Conservation (phyloP, 1,284 basidiomycete genomes). For the Austropuccinia psidii region DNA sequence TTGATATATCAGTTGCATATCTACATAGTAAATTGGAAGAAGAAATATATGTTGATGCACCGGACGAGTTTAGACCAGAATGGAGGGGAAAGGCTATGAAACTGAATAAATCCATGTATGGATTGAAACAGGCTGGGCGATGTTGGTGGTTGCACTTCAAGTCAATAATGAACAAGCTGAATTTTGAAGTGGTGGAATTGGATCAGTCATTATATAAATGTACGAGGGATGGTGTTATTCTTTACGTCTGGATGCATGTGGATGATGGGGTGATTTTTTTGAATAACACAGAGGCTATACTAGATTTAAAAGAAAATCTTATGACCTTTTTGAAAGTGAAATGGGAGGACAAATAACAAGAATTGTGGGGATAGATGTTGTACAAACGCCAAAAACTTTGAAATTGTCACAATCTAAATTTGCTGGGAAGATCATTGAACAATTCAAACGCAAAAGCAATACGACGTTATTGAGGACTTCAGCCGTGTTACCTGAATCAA, state of each 20-base stretch:
- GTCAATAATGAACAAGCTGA: neutral
- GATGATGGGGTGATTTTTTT: neutral
- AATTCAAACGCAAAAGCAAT: too few species aligned
- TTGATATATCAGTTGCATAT: conserved; percentile 7
- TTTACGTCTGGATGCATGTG: neutral
- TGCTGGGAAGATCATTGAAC: neutral
- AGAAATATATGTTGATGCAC: neutral
- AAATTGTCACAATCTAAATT: neutral
- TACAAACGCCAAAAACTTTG: neutral
- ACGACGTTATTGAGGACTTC: too few species aligned
- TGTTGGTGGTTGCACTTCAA: conserved; percentile 13
- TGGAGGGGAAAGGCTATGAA: neutral
- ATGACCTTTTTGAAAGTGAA: neutral
- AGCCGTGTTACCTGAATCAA: neutral
- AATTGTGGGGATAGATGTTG: neutral
- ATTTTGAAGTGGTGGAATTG: neutral
- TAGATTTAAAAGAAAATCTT: neutral
- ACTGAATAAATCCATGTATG: neutral
- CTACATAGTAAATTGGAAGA: conserved; percentile 9
- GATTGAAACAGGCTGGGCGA: neutral
- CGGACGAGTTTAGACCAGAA: neutral
- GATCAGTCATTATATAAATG: neutral
- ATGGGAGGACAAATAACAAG: neutral
- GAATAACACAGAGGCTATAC: too few species aligned
- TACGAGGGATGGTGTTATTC: neutral